Evolutionary conservation across 2,329 filamentous ascomycete species (phyloP).

Genomic region (Colletotrichum limetticola): DNA sequence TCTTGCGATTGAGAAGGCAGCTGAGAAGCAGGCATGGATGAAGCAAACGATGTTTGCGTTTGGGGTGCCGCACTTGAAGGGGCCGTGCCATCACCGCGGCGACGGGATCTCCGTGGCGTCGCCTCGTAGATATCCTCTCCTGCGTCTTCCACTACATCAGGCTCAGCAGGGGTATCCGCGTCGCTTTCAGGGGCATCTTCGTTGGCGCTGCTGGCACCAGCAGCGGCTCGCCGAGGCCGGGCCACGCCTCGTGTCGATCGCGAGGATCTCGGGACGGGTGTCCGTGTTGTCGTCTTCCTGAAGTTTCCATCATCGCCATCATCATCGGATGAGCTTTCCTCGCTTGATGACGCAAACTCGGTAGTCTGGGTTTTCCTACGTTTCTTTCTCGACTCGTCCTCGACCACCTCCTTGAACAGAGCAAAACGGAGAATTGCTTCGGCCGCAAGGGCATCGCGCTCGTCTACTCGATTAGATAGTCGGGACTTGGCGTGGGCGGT

Average conservation of each 20-base stretch:
- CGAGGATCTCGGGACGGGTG: conserved; percentile 48
- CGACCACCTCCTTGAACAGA: conserved; percentile 94
- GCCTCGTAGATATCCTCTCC: conserved; percentile 60
- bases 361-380: conserved; percentile 76
- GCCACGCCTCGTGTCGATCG: conserved; percentile 44
- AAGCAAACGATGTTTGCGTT: conserved; percentile 75
- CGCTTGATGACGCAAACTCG: conserved; percentile 67
- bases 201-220: conserved; percentile 41
- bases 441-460: conserved; percentile 87
- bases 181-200: conserved; percentile 58
- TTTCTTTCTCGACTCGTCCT: conserved; percentile 83
- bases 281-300: conserved; percentile 38
- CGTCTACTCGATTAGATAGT: conserved; percentile 87
- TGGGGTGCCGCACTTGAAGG: conserved; percentile 52
- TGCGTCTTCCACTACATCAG: conserved; percentile 54
- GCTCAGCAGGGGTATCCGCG: conserved; percentile 50
- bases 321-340: conserved; percentile 68
- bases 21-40: conserved; percentile 82
- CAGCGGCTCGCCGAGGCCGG: conserved; percentile 44
- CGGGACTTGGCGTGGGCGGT: conserved; percentile 96
- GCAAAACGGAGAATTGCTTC: conserved; percentile 93
- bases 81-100: conserved; percentile 42
- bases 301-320: conserved; percentile 63
- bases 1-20: conserved; percentile 59
- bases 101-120: conserved; percentile 55